Percentiles rank a stretch among this genome's conserved stretches.
Conservation (phyloP, 495 filamentous ascomycete genomes). For the Tetracladium setigerum region DNA sequence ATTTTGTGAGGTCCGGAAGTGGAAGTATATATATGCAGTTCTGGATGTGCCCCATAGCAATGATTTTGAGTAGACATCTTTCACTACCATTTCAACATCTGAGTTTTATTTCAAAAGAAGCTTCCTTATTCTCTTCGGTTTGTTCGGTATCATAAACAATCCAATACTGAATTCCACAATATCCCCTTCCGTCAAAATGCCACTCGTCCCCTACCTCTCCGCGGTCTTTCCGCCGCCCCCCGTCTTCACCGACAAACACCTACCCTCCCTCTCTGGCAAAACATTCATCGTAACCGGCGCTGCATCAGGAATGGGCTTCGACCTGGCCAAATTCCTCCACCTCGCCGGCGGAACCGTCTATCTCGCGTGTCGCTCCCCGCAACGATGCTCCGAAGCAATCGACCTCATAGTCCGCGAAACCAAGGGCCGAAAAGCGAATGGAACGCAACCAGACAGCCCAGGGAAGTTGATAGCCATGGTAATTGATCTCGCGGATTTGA, state of each 20-base stretch:
- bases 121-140: neutral
- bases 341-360: constrained; percentile 30
- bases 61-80: too few relatives aligned
- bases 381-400: constrained; percentile 29
- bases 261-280: constrained; percentile 8
- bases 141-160: neutral
- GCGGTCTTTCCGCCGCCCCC: constrained; percentile 11
- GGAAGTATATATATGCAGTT: too few relatives aligned
- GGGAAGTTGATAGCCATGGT: constrained; percentile 35
- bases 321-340: constrained; percentile 36
- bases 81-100: too few relatives aligned
- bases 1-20: too few relatives aligned
- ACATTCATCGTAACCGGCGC: constrained; percentile 16
- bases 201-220: neutral
- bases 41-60: too few relatives aligned
- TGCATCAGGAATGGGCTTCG: constrained; percentile 27
- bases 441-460: neutral
- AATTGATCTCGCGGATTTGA: constrained; percentile 37
- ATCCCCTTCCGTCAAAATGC: neutral
- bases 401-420: constrained; percentile 17
- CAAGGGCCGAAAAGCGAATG: neutral
- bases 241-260: constrained; percentile 12
- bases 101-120: neutral
- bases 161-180: neutral
- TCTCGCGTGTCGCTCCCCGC: constrained; percentile 22